These are phyloP conservation scores for Aspergillus sp. DNA, from an alignment of 2,329 filamentous ascomycete species.

Conservation along the genomic window DNA sequence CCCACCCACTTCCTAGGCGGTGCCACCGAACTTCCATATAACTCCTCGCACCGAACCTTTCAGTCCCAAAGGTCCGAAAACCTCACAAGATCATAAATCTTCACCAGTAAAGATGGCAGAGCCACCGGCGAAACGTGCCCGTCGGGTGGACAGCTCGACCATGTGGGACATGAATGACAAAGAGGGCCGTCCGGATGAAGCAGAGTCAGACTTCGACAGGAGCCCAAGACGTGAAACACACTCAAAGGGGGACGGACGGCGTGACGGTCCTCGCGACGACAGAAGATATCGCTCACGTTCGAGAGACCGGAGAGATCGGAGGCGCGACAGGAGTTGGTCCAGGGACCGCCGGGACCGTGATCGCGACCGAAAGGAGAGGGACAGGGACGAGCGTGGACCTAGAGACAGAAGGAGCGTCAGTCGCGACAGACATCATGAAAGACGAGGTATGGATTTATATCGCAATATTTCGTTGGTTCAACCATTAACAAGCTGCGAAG, in stretches of 20 bases:
- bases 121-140: constrained; percentile 52
- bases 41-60: background rate
- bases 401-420: constrained; percentile 41
- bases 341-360: constrained; percentile 39
- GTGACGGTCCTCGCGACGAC: constrained; percentile 40
- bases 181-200: constrained; percentile 26
- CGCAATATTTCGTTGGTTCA: background rate
- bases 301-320: constrained; percentile 39
- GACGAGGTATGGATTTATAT: constrained; percentile 35
- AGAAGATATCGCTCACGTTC: constrained; percentile 41
- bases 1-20: background rate
- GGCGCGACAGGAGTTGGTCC: constrained; percentile 45
- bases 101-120: constrained; percentile 48
- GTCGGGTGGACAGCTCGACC: constrained; percentile 57
- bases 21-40: background rate
- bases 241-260: constrained; percentile 37
- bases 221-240: constrained; percentile 38
- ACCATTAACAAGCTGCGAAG: constrained; percentile 16
- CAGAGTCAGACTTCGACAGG: constrained; percentile 33
- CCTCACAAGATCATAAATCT: constrained; percentile 1
- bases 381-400: constrained; percentile 37
- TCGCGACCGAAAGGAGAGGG: constrained; percentile 31
- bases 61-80: background rate
- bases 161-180: constrained; percentile 57
- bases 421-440: constrained; percentile 38